Percentiles rank a stretch among this genome's conserved stretches.
These are phyloP conservation scores for Candida nemodendra DNA, from an alignment of 805 yeast genomes.

Conservation along the genomic window DNA sequence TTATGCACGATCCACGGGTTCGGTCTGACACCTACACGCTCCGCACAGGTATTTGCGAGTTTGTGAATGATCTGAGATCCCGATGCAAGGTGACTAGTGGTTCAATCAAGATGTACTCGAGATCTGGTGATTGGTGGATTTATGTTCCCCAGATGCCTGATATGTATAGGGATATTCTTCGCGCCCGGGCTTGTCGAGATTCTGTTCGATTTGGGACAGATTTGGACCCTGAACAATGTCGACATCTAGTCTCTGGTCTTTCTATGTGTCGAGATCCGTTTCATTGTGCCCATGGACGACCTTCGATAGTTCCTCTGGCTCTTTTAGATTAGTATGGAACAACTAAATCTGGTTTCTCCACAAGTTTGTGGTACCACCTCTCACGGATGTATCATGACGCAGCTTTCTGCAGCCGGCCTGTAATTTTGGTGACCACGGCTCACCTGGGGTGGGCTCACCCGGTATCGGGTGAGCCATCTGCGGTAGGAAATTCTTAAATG, in stretches of 20 bases:
- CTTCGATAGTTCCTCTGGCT: constrained; percentile 58
- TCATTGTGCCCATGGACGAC: constrained; percentile 86
- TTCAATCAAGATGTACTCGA: no score
- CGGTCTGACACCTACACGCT: constrained; percentile 29
- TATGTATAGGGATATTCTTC: constrained; percentile 48
- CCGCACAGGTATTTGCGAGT: constrained; percentile 41
- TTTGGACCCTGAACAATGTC: constrained; percentile 45
- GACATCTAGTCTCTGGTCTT: constrained; percentile 40
- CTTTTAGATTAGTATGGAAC: no score
- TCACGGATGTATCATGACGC: no score
- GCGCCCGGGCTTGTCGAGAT: constrained; percentile 63
- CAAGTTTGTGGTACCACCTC: no score
- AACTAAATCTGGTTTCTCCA: no score
- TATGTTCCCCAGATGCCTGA: constrained; percentile 46
- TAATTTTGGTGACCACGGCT: no score
- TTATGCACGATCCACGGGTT: constrained; percentile 29
- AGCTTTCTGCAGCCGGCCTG: no score
- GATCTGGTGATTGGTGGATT: constrained; percentile 36
- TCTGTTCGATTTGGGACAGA: constrained; percentile 72
- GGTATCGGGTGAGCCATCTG: no score
- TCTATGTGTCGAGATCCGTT: constrained; percentile 58
- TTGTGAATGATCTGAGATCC: constrained; percentile 41
- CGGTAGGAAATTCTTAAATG: no score
- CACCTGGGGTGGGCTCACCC: no score
- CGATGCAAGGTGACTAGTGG: constrained; percentile 25